Conservation (phyloP, 306 rosid genomes). For the Cucurbita ficifolia region DNA sequence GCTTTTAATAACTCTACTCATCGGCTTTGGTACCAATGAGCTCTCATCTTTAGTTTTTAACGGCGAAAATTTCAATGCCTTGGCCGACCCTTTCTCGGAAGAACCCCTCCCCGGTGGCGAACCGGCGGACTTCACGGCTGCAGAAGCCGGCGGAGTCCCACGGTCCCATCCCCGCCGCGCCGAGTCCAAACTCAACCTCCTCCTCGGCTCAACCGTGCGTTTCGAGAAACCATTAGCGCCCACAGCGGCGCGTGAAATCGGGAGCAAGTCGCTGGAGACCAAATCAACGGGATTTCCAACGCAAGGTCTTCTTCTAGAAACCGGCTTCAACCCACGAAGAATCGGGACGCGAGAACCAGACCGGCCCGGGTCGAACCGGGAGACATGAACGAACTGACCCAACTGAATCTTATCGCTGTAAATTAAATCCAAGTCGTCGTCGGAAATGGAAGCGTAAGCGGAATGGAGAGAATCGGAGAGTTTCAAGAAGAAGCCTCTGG, state of each 20-base stretch:
- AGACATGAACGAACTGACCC: conserved; percentile 58
- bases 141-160: not conserved
- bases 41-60: conserved; percentile 33
- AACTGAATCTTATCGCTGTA: conserved; percentile 37
- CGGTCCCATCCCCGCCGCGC: conserved; percentile 46
- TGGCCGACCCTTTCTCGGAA: conserved; percentile 19
- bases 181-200: conserved; percentile 67
- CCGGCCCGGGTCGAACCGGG: conserved; percentile 26
- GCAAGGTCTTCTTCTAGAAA: conserved; percentile 38
- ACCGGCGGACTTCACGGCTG: conserved; percentile 1
- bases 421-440: conserved; percentile 38
- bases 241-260: not conserved
- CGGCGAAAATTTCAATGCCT: conserved; percentile 23
- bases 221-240: conserved; percentile 3
- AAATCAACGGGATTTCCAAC: conserved; percentile 48
- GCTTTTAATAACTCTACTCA: conserved; percentile 5
- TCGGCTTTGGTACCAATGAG: conserved; percentile 16
- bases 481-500: conserved; percentile 53
- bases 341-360: conserved; percentile 30
- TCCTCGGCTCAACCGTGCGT: not conserved
- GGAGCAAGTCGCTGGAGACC: conserved; percentile 29
- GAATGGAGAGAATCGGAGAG: conserved; percentile 59
- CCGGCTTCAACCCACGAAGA: conserved; percentile 40
- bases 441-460: conserved; percentile 43
- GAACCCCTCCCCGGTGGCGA: conserved; percentile 25